Evolutionary conservation across 305 asterid species (phyloP).

Genomic region (Solanum chacoense): DNA sequence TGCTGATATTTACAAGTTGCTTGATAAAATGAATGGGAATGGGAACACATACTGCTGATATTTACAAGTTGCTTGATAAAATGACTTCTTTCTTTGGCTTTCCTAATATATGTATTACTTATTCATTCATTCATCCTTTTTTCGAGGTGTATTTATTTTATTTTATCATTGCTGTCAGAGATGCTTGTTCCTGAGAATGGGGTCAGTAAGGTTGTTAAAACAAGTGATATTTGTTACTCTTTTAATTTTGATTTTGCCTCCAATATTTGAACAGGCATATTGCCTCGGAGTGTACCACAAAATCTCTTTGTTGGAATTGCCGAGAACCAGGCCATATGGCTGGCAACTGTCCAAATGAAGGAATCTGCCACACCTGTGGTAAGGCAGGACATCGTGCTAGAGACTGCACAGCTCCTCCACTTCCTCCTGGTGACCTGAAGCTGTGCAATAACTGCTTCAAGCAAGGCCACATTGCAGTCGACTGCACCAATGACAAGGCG

Average conservation of each 20-base stretch:
- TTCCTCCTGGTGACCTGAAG: conserved; percentile 87
- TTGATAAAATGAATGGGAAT: not conserved
- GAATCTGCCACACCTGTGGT: conserved; percentile 96
- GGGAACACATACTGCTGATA: not conserved
- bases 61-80: not conserved
- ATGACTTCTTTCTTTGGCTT: not conserved
- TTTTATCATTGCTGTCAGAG: not conserved
- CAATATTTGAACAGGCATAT: conserved; percentile 47
- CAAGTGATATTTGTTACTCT: conserved; percentile 4
- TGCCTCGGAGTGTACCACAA: conserved; percentile 81
- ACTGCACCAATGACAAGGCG: conserved; percentile 93
- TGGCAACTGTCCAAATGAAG: conserved; percentile 86
- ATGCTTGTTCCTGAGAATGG: not conserved
- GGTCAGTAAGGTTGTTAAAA: not conserved
- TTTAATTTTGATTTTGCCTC: not conserved
- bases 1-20: conserved; percentile 1
- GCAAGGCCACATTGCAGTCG: conserved; percentile 88
- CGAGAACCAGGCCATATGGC: conserved; percentile 99
- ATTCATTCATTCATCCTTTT: not conserved
- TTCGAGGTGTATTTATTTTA: not conserved
- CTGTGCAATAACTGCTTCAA: conserved; percentile 97
- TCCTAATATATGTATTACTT: not conserved
- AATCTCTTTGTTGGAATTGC: conserved; percentile 95
- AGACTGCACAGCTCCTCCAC: conserved; percentile 65
- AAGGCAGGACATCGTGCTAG: conserved; percentile 93